phyloP scores from a whole-genome alignment of 495 filamentous ascomycete genomes.

The Baudoinia panamericana region DNA sequence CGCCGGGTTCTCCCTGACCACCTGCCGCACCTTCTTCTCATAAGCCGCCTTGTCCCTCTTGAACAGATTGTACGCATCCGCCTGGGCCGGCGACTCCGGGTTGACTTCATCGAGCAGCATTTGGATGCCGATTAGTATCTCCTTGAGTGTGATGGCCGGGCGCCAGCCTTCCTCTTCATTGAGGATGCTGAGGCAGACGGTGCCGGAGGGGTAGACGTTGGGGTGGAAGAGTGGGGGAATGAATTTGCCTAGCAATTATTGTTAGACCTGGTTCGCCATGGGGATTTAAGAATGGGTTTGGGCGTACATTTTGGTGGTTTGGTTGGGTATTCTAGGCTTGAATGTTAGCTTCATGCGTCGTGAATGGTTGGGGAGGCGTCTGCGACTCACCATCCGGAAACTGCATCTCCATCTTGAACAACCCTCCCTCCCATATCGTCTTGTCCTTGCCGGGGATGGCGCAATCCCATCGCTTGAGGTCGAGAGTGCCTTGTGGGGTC shows the following conservation, averaged over 20 bases:
- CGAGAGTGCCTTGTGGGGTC: constrained; percentile 64
- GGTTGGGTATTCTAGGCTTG: constrained; percentile 75
- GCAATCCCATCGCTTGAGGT: constrained; percentile 93
- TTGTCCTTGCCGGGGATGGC: constrained; percentile 90
- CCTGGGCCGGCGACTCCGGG: constrained; percentile 90
- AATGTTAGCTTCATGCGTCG: constrained; percentile 17
- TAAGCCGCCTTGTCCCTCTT: constrained; percentile 83
- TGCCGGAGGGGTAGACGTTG: constrained; percentile 97
- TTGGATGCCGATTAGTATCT: constrained; percentile 91
- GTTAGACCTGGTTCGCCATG: background rate
- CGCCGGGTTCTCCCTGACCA: constrained; percentile 77
- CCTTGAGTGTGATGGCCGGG: constrained; percentile 94
- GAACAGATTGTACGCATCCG: constrained; percentile 93
- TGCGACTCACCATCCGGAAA: constrained; percentile 99
- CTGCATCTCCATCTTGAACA: constrained; percentile 83
- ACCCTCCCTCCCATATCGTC: constrained; percentile 90
- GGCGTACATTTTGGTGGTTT: constrained; percentile 90
- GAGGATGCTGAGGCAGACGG: constrained; percentile 91
- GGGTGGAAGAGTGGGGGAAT: constrained; percentile 92
- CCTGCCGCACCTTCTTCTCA: constrained; percentile 69
- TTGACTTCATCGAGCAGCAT: constrained; percentile 93
- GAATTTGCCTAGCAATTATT: constrained; percentile 66
- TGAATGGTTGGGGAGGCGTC: constrained; percentile 28
- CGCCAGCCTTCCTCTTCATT: constrained; percentile 99
- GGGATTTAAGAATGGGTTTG: background rate